phyloP scores from a whole-genome alignment of 805 yeast genomes.

The Nakazawaea ernobii region DNA sequence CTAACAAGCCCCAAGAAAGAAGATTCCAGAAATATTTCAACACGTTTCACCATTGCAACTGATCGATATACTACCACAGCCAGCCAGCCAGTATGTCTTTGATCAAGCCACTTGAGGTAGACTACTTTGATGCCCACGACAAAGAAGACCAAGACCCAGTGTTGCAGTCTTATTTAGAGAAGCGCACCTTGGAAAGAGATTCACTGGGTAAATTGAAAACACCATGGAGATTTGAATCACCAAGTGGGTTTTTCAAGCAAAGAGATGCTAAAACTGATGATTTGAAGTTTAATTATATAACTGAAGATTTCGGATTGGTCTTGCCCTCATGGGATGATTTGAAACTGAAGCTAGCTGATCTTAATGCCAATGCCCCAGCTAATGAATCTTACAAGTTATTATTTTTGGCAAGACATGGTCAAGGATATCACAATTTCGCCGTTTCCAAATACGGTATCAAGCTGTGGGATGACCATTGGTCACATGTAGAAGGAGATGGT shows the following conservation, averaged over 20 bases:
- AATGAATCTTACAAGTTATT: constrained; percentile 43
- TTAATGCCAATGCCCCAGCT: constrained; percentile 28
- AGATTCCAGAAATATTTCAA: constrained; percentile 1
- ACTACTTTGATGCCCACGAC: constrained; percentile 28
- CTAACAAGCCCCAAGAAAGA: neutral
- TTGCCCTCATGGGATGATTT: constrained; percentile 36
- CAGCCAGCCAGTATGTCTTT: too few species aligned
- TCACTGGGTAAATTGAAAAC: constrained; percentile 20
- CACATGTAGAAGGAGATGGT: constrained; percentile 46
- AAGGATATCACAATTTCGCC: constrained; percentile 58
- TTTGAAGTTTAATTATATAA: constrained; percentile 34
- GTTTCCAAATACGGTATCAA: constrained; percentile 48
- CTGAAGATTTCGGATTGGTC: constrained; percentile 38
- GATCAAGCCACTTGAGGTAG: constrained; percentile 26
- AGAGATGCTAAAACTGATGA: constrained; percentile 34
- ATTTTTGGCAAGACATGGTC: constrained; percentile 63
- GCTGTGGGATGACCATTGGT: constrained; percentile 56
- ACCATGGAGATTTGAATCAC: constrained; percentile 44
- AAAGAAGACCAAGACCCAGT: constrained; percentile 10
- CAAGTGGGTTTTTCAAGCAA: constrained; percentile 46
- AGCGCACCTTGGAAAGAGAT: constrained; percentile 16
- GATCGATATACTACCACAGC: too few species aligned
- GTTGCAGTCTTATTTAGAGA: neutral
- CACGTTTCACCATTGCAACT: neutral
- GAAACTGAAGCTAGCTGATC: constrained; percentile 22